Conservation (phyloP, 1,139 yeast genomes). For the Taphrina pruni region DNA sequence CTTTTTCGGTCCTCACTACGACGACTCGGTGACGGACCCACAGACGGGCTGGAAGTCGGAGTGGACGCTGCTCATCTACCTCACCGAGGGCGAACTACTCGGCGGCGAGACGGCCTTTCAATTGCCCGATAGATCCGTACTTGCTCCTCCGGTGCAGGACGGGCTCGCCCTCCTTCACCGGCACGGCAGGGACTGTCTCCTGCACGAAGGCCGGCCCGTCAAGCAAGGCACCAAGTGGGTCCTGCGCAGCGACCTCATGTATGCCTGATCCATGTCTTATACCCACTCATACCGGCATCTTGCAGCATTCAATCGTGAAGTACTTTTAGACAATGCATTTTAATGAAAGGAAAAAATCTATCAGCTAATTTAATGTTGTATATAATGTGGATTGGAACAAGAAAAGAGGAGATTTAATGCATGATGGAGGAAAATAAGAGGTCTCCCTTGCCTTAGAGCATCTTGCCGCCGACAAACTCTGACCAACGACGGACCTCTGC, state of each 20-base stretch:
- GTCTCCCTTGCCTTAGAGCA: slow-evolving; percentile 58
- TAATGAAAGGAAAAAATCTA: slow-evolving; percentile 1
- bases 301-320: not conserved
- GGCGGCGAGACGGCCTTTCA: slow-evolving; percentile 73
- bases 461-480: slow-evolving; percentile 91
- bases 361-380: not conserved
- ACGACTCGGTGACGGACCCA: slow-evolving; percentile 60
- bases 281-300: not conserved
- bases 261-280: slow-evolving; percentile 1
- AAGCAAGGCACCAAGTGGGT: slow-evolving; percentile 67
- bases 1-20: slow-evolving; percentile 68
- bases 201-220: slow-evolving; percentile 66
- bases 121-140: slow-evolving; percentile 49
- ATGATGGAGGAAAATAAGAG: no score
- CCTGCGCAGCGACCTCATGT: slow-evolving; percentile 65
- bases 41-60: slow-evolving; percentile 47
- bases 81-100: slow-evolving; percentile 58
- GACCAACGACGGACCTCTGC: slow-evolving; percentile 93
- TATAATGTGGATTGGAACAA: not conserved
- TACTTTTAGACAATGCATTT: not conserved
- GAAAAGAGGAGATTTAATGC: not conserved
- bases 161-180: slow-evolving; percentile 70
- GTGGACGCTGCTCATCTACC: slow-evolving; percentile 61
- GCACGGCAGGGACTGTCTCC: slow-evolving; percentile 69
- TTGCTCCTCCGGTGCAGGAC: slow-evolving; percentile 58